A percentile compares a stretch with the other conserved stretches of the same genome.
Evolutionary conservation across 2,329 filamentous ascomycete species (phyloP).

Genomic region (Neofusicoccum kwambonambiense): DNA sequence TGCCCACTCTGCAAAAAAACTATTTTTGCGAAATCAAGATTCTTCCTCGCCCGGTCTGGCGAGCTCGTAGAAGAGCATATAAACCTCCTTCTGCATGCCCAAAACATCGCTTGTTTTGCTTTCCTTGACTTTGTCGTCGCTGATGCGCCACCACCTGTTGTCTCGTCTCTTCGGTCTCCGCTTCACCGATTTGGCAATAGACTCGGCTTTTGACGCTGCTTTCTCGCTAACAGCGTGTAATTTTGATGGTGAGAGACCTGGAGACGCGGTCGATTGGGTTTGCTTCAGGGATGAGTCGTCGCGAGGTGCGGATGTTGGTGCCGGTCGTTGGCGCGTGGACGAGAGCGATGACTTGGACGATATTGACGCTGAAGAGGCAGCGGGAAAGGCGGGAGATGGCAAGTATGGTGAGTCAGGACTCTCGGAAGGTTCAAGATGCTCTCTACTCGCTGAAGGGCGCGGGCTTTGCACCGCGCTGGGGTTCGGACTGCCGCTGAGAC

Average conservation of each 20-base stretch:
- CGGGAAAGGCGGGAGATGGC: slow-evolving; percentile 9
- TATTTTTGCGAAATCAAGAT: background rate
- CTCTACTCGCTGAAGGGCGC: slow-evolving; percentile 22
- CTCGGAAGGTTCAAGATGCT: slow-evolving; percentile 25
- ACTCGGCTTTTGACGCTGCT: slow-evolving; percentile 31
- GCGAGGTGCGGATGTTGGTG: background rate
- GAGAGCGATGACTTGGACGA: slow-evolving; percentile 13
- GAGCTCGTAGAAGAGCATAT: slow-evolving; percentile 92
- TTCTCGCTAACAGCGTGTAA: slow-evolving; percentile 14
- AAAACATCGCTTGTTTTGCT: slow-evolving; percentile 89
- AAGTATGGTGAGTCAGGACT: background rate
- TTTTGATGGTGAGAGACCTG: background rate
- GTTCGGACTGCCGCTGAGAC: slow-evolving; percentile 50
- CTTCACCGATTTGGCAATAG: slow-evolving; percentile 46
- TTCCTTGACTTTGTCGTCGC: slow-evolving; percentile 94
- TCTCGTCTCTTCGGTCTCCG: slow-evolving; percentile 60
- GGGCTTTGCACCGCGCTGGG: slow-evolving; percentile 42
- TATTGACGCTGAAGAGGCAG: background rate
- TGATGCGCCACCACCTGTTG: slow-evolving; percentile 96
- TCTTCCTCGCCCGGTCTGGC: slow-evolving; percentile 42
- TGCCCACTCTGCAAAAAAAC: background rate
- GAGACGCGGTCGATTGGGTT: background rate
- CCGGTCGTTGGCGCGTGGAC: slow-evolving; percentile 7
- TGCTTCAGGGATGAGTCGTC: slow-evolving; percentile 21
- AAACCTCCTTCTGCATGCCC: slow-evolving; percentile 92